Evolutionary conservation across 2,329 filamentous ascomycete species (phyloP), one percentile per base, ranked within the genome.

Genomic region (Orbilia ellipsospora): DNA sequence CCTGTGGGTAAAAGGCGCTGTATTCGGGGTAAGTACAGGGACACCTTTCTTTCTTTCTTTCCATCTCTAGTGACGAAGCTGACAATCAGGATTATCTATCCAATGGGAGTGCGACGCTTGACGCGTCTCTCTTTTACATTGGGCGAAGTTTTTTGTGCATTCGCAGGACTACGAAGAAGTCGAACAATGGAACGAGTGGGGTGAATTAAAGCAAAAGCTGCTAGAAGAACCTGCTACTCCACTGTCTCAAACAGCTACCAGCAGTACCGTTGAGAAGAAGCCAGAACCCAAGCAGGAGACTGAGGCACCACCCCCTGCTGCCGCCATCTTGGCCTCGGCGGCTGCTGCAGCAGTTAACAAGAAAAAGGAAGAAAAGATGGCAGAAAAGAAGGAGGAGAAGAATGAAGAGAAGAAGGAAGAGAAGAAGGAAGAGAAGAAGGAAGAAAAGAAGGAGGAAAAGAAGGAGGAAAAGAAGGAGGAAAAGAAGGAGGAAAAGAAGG

Each of bases 141-240:
- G 23, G 23, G 23, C 4, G 5, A 36, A 36, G 8, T 54, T 44
- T 55, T 78, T 52, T 78, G 42, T 28, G 57, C 61, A 10, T 50
- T 54, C 77, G 48, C 78, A 97, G 94, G 95, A 97, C 82, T 87
- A 97, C 59, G 91, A 94, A 78, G 90, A 98, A 83, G 89, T 98
- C 77, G 95, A 99, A 83, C 95, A 99, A 82, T 98, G 94, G 95
- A 99, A 99, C 85, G 95, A 99, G 82, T 97, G 96, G 83, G 93
- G 93, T 83, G 94, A 98, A 84, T 88, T 99, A 77, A 93, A 93
- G 82, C 89, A 94, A 83, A 91, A 94, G 80, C 89, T 98, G 10
- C 88, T 90, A 79, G 88, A 87, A 83, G 87, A 87, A 15, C 3
- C 44, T 18, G 44, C 44, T 81, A 84, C 80, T 88, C 87, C 57